Evolutionary conservation across 257 asterid genomes (phyloP).

Genomic region (Nicotiana tabacum): DNA sequence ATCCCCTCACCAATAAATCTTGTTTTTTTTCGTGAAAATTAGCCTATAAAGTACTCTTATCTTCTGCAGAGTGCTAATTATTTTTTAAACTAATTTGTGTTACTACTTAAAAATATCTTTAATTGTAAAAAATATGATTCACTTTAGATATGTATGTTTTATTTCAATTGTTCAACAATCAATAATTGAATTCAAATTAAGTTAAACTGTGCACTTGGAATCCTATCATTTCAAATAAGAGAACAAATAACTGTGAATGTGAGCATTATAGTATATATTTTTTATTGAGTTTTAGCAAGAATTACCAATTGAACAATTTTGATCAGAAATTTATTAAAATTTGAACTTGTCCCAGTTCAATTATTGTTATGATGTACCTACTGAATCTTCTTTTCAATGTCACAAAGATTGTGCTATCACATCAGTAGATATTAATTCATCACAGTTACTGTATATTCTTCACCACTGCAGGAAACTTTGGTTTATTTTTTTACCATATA

Average conservation of each 20-base stretch:
- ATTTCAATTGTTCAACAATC: no score
- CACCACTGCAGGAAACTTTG: neutral
- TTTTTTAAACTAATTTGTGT: no score
- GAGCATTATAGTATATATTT: no score
- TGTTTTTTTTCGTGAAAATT: no score
- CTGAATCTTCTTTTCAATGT: neutral
- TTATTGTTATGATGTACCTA: neutral
- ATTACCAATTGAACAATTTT: neutral
- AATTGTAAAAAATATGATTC: no score
- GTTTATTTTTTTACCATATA: neutral
- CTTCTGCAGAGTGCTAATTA: no score
- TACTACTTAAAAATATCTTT: no score
- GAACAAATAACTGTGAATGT: no score
- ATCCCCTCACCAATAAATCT: neutral
- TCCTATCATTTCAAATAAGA: no score
- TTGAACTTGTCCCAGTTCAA: neutral
- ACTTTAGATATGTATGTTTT: no score
- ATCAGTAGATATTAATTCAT: neutral
- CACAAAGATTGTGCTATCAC: neutral
- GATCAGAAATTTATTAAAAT: neutral
- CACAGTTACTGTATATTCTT: neutral
- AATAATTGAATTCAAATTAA: no score
- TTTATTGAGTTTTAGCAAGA: neutral
- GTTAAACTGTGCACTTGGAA: no score
- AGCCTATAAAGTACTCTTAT: neutral